Base-by-base conservation (phyloP, 257 asterid species). In the Nyctanthes arbortristis region DNA sequence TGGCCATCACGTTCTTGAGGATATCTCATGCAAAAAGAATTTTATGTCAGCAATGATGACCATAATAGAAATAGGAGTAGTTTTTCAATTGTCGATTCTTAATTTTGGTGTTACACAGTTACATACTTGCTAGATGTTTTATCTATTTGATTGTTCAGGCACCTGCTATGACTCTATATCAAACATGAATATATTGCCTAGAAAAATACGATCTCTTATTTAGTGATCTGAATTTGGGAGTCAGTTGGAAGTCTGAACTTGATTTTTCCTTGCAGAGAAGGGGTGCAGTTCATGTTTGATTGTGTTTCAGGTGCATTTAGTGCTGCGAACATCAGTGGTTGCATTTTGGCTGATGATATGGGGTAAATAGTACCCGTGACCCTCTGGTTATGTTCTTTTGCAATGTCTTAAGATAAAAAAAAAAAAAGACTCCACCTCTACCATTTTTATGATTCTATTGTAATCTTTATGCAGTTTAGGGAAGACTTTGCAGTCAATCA, bases 341-440 rank as follows among this genome's bases (percentile, higher is more conserved):
- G 99, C 96, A 91, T 93, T 76, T 82, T 93, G 86, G 99, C 99
- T 72, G 99, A 93, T 81, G 99, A 93, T 78, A 93, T 93, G 97
- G 99, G 99, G 99, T 93, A 84, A 81, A 75, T 54, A 62, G 61
- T 78, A 24, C 76, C 77, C 30, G 39, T 22, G 61, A 49, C 35
- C 72, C 43, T 73, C 65, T 66, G 36, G 36, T 34, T 56, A 20
- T 39, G 43, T 52, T 72, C 65, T 49, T 49, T 11, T 68, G 34
- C 13, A 11, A 54, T 20, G 31, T 54, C 55, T 68, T 30, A 47
- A 28, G 67, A 31, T 56, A 39, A 22, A 5, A 25, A 20, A 25
- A 27, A n/a, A 12, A 43, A 73, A 54, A 31, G 5, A 10, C 0
- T 36, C 25, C 14, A 47, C 43, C 12, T 31, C 40, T 61, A 12